A percentile compares a stretch with the other conserved stretches of the same genome.
These are phyloP conservation scores for Liquidambar formosana DNA, from an alignment of 164 flowering plant species.

Conservation along the genomic window DNA sequence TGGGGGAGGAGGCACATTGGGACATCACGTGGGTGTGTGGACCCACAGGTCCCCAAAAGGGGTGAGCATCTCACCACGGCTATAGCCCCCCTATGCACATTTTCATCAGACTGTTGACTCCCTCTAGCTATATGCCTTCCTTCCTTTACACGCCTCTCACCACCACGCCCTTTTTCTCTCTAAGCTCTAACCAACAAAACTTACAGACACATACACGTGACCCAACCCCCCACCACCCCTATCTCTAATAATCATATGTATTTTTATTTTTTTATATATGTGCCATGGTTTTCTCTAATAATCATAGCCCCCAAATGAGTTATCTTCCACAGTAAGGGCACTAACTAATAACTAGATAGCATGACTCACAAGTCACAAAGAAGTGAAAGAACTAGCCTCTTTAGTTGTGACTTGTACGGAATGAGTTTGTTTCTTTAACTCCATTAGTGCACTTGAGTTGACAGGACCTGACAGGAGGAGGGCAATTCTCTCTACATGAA, in stretches of 20 bases:
- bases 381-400: too few relatives aligned
- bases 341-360: too few relatives aligned
- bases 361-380: background rate
- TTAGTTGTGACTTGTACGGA: too few relatives aligned
- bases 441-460: too few relatives aligned
- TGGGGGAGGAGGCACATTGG: conserved; percentile 6
- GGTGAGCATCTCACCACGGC: conserved; percentile 25
- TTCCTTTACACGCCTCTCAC: conserved; percentile 31
- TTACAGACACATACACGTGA: conserved; percentile 37
- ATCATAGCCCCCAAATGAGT: conserved; percentile 13
- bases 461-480: too few relatives aligned
- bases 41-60: conserved; percentile 37
- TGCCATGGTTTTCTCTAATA: conserved; percentile 5
- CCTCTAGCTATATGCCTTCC: conserved; percentile 25
- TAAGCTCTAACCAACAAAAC: conserved; percentile 5
- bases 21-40: conserved; percentile 43
- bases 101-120: too few relatives aligned
- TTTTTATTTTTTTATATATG: too few relatives aligned
- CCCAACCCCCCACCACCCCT: conserved; percentile 20
- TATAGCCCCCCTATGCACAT: conserved; percentile 4
- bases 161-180: conserved; percentile 13
- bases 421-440: too few relatives aligned
- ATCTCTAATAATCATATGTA: too few relatives aligned
- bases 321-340: background rate
- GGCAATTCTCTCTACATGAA: too few relatives aligned